Evolutionary conservation across 148 eudicot genomes (phyloP), one percentile per base, ranked within the genome.

Genomic region (Persicaria maculosa): DNA sequence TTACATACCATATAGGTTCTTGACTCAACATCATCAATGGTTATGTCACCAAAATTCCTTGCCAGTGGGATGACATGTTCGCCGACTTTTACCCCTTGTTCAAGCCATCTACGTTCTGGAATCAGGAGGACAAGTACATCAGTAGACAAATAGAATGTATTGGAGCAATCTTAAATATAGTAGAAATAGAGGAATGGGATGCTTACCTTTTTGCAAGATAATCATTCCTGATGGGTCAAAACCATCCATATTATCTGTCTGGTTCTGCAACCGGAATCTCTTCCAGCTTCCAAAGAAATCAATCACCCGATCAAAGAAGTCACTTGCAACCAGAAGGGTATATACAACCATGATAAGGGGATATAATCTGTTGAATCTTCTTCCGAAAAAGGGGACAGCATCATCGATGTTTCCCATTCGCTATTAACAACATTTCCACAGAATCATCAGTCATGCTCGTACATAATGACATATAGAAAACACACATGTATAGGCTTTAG

Each of bases 301-400:
- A 77, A 91, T 82, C 76, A 93, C 79, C 77, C 89, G 87, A 77
- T 88, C 87, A 81, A 93, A 93, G 93, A 91, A 93, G 77, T 90
- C 90, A 80, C 95, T 82, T 17, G 91, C 97, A 79, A 93, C 90
- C 84, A 93, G 79, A 47, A 93, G 77, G 0, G 97, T 93, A 72
- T 86, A 93, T 19, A 93, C 75, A 80, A 93, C 97, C 98, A 93
- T 93, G 68, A 93, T 86, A 72, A 93, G 95, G 14, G 97, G 98
- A 78, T 85, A 93, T 3, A 93, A 85, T 84, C 81, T 88, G 88
- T 93, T 93, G 81, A 95, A 95, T 44, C 90, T 85, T 80, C 71
- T 76, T 40, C 97, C 97, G 68, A 92, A 95, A 77, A 90, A 92
- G 75, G 99, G 96, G 47, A 90, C 96, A 47, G 97, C 97, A 45